These are phyloP conservation scores for Pelargonium citronellum DNA, from an alignment of 441 rosid genomes.

Conservation along the genomic window DNA sequence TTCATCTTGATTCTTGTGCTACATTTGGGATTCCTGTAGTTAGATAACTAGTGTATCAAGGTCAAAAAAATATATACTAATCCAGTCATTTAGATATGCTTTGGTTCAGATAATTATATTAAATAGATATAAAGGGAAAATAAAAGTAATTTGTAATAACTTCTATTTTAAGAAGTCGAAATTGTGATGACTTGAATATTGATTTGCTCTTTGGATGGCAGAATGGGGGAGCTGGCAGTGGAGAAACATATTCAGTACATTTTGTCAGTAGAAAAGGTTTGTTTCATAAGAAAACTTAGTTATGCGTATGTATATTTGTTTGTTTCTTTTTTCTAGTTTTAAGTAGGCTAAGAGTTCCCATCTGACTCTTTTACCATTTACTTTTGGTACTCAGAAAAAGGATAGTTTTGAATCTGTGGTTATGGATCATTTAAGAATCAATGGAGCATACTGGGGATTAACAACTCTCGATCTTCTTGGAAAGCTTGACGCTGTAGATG, in stretches of 20 bases:
- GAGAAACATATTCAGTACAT: conserved; percentile 62
- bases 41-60: neutral
- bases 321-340: conserved; percentile 5
- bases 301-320: neutral
- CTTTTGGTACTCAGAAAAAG: conserved; percentile 39
- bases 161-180: neutral
- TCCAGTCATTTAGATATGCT: neutral
- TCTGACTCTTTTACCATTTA: neutral
- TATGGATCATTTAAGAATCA: conserved; percentile 82
- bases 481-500: conserved; percentile 50
- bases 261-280: conserved; percentile 69
- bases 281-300: neutral
- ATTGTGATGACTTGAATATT: neutral
- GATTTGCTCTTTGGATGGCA: conserved; percentile 15
- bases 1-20: neutral
- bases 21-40: neutral
- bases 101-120: neutral
- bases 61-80: neutral
- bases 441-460: conserved; percentile 89
- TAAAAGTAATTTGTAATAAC: neutral
- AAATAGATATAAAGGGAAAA: neutral
- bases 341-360: neutral
- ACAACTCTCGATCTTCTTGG: conserved; percentile 67
- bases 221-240: conserved; percentile 54
- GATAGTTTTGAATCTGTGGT: conserved; percentile 74